Conservation (phyloP, 1,139 yeast genomes). For the Taphrina wiesneri region DNA sequence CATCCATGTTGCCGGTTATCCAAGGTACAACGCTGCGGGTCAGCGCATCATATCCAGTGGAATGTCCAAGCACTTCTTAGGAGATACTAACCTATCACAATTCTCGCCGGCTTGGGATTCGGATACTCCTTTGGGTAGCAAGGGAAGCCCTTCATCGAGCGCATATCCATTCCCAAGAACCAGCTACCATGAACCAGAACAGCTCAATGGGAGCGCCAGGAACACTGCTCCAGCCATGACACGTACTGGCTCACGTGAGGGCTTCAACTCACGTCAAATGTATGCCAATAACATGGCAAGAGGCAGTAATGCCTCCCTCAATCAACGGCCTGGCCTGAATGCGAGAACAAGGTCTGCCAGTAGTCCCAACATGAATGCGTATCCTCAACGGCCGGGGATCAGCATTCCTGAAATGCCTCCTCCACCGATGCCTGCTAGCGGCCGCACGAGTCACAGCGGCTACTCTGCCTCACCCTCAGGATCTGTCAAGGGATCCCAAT, state of each 20-base stretch:
- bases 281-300: neutral
- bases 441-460: conserved; percentile 4
- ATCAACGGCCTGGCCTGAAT: conserved; percentile 18
- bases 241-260: conserved; percentile 21
- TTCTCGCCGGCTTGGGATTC: conserved; percentile 24
- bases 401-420: conserved; percentile 30
- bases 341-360: conserved; percentile 33
- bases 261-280: conserved; percentile 12
- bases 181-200: conserved; percentile 20
- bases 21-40: neutral
- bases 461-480: neutral
- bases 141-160: conserved; percentile 2
- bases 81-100: neutral
- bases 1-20: conserved; percentile 15
- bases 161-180: conserved; percentile 28
- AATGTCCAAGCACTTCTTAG: neutral
- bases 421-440: conserved; percentile 20
- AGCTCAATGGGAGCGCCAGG: conserved; percentile 8
- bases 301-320: conserved; percentile 16
- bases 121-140: conserved; percentile 13
- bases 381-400: conserved; percentile 3
- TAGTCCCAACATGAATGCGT: conserved; percentile 22
- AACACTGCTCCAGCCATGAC: conserved; percentile 34
- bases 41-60: conserved; percentile 7
- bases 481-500: conserved; percentile 1